These are phyloP conservation scores for Cutaneotrichosporon cavernicola DNA, from an alignment of 1,284 basidiomycete genomes.

Conservation along the genomic window DNA sequence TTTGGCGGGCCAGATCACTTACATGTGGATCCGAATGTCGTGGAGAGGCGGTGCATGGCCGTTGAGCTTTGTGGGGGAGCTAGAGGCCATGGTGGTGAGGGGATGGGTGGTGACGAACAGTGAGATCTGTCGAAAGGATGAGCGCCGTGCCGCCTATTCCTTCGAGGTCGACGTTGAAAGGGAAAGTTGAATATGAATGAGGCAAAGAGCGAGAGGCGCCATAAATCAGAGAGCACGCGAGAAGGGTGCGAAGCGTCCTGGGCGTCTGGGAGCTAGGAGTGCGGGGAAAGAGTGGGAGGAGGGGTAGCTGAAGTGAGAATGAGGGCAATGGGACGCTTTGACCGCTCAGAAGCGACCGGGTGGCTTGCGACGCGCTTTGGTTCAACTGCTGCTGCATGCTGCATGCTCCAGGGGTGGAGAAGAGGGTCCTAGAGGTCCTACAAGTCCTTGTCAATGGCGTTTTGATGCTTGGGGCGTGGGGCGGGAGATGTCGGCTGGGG, in stretches of 20 bases:
- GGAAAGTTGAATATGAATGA: background rate
- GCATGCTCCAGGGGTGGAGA: too few species aligned
- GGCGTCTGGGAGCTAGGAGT: background rate
- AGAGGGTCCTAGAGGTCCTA: too few species aligned
- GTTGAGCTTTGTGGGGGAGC: slow-evolving; percentile 8
- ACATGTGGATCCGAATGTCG: slow-evolving; percentile 29
- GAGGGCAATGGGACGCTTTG: background rate
- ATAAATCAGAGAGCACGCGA: background rate
- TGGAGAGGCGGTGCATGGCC: slow-evolving; percentile 17
- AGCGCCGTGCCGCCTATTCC: background rate
- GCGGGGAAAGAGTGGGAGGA: background rate
- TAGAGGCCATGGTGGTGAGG: slow-evolving; percentile 2
- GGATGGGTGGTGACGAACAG: slow-evolving; percentile 1
- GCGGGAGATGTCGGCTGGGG: background rate
- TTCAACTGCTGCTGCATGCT: too few species aligned
- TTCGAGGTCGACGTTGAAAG: background rate
- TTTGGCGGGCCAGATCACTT: background rate
- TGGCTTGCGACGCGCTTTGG: background rate
- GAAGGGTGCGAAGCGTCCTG: background rate
- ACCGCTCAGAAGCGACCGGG: background rate
- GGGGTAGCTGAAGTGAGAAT: background rate
- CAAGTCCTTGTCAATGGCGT: too few species aligned
- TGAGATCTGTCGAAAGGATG: background rate
- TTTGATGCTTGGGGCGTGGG: background rate
- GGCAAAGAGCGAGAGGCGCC: background rate